Evolutionary conservation across 2,329 filamentous ascomycete species (phyloP).

Genomic region (Orbilia javanica): DNA sequence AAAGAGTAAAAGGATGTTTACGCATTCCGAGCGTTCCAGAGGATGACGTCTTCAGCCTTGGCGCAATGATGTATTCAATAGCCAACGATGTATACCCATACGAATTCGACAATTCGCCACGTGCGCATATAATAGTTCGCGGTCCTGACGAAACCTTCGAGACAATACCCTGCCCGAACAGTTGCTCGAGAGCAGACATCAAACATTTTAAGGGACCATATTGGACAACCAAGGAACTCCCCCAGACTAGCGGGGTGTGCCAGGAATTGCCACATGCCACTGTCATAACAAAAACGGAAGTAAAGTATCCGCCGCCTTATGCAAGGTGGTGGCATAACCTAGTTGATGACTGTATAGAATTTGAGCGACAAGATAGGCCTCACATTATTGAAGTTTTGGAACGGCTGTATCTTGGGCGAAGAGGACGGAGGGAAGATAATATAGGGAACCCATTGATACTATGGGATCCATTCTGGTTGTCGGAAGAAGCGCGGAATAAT

Average conservation of each 20-base stretch:
- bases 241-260: too few relatives aligned
- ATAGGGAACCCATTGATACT: constrained; percentile 13
- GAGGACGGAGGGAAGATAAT: constrained; percentile 9
- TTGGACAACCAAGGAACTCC: background rate
- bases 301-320: constrained; percentile 1
- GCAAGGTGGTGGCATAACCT: constrained; percentile 26
- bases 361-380: constrained; percentile 25
- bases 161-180: background rate
- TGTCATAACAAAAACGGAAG: background rate
- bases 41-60: constrained; percentile 34
- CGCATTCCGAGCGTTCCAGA: constrained; percentile 5
- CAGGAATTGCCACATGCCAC: background rate
- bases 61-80: constrained; percentile 21
- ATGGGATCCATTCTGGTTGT: constrained; percentile 31
- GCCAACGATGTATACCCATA: background rate
- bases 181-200: background rate
- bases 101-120: background rate
- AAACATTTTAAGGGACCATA: background rate
- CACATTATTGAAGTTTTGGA: constrained; percentile 33
- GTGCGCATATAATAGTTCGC: background rate
- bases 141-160: background rate
- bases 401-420: background rate
- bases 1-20: background rate
- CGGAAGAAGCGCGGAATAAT: background rate
- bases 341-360: constrained; percentile 31